Evolutionary conservation across 192 early-diverging fungal species (phyloP).

Genomic region (Glomus cerebriforme): DNA sequence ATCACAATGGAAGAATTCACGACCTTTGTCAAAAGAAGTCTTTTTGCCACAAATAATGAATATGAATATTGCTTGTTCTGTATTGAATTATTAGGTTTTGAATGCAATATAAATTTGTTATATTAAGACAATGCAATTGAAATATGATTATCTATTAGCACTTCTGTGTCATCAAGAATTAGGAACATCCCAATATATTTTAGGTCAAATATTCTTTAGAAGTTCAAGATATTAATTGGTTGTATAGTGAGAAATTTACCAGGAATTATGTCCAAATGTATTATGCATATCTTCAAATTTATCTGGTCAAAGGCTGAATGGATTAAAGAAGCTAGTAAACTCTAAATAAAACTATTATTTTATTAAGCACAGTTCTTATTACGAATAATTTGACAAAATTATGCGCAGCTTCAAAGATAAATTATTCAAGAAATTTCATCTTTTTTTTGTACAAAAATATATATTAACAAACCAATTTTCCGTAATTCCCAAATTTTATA

Average conservation of each 20-base stretch:
- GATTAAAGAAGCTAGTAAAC: slow-evolving; percentile 15
- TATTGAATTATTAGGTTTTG: slow-evolving; percentile 30
- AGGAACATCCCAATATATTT: slow-evolving; percentile 25
- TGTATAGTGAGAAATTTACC: neutral
- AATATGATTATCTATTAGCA: neutral
- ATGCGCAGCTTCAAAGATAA: too few species aligned
- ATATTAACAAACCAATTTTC: too few species aligned
- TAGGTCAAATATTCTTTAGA: slow-evolving; percentile 25
- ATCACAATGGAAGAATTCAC: slow-evolving; percentile 36
- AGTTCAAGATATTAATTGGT: neutral
- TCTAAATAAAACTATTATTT: too few species aligned
- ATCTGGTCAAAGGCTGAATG: slow-evolving; percentile 30
- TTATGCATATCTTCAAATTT: slow-evolving; percentile 24
- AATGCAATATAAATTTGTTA: slow-evolving; percentile 29
- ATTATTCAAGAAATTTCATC: too few species aligned
- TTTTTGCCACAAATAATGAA: slow-evolving; percentile 11
- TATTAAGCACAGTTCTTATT: too few species aligned
- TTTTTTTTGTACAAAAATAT: too few species aligned
- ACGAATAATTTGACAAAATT: too few species aligned
- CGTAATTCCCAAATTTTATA: too few species aligned
- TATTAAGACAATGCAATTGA: slow-evolving; percentile 10
- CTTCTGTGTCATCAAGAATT: slow-evolving; percentile 16
- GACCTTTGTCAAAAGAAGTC: too few species aligned
- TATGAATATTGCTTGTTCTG: slow-evolving; percentile 30
- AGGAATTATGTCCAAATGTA: slow-evolving; percentile 27